Percentiles rank a stretch among this genome's conserved stretches.
Evolutionary conservation across 345 rosid species (phyloP).

Genomic region (Limnanthes douglasii): DNA sequence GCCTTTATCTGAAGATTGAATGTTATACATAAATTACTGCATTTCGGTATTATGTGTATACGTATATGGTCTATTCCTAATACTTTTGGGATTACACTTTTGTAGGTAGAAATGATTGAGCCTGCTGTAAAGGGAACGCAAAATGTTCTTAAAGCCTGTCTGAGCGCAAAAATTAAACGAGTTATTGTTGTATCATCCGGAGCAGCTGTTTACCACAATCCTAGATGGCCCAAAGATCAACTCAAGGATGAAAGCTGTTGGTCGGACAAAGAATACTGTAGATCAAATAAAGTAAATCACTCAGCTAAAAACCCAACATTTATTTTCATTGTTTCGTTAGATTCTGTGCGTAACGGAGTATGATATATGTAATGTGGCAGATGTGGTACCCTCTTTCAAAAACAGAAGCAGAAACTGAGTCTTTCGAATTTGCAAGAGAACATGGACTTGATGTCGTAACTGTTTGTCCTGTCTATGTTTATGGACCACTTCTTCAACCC

Average conservation of each 20-base stretch:
- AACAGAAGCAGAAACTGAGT: slow-evolving; percentile 62
- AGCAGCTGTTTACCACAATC: slow-evolving; percentile 32
- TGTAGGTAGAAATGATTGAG: slow-evolving; percentile 38
- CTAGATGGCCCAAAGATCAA: slow-evolving; percentile 34
- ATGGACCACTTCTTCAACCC: slow-evolving; percentile 44
- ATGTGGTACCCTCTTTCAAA: slow-evolving; percentile 63
- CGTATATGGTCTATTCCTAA: too few species aligned
- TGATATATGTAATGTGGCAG: too few species aligned
- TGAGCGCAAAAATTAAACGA: slow-evolving; percentile 39
- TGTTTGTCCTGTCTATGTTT: slow-evolving; percentile 34
- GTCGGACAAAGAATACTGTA: slow-evolving; percentile 49
- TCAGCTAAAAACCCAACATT: too few species aligned
- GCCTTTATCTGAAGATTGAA: not conserved
- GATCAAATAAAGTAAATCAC: slow-evolving; percentile 24
- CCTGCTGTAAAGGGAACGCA: slow-evolving; percentile 58
- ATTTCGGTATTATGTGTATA: too few species aligned
- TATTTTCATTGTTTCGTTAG: too few species aligned
- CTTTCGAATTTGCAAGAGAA: slow-evolving; percentile 37
- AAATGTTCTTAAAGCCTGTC: slow-evolving; percentile 50
- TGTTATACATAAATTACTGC: too few species aligned
- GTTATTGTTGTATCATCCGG: slow-evolving; percentile 54
- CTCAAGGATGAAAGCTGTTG: slow-evolving; percentile 41
- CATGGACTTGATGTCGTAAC: slow-evolving; percentile 39
- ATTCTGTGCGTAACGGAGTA: too few species aligned
- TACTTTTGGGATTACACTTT: too few species aligned